A percentile compares a stretch with the other conserved stretches of the same genome.
Conservation (phyloP, 225 moss, liverwort and hornwort genomes). For the Climacium dendroides region DNA sequence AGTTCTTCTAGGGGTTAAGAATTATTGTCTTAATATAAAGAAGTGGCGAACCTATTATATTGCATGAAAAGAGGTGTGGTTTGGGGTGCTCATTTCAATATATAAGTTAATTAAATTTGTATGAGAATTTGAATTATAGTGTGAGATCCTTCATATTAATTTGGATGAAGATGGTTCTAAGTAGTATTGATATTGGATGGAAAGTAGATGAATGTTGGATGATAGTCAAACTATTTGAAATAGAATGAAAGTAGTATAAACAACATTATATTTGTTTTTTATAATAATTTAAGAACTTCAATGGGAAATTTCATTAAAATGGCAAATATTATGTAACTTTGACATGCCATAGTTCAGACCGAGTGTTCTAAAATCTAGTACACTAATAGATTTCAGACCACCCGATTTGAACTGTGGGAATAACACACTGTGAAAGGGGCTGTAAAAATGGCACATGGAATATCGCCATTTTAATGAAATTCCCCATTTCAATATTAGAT, state of each 20-base stretch:
- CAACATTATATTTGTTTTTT: not conserved
- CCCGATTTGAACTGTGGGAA: no score
- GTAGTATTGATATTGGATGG: not conserved
- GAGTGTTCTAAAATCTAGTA: no score
- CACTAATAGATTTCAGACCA: no score
- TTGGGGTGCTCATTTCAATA: not conserved
- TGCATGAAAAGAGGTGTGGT: not conserved
- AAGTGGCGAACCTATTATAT: no score
- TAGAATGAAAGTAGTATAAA: not conserved
- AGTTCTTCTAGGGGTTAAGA: fast-evolving
- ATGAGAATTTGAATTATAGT: not conserved
- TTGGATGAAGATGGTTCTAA: not conserved
- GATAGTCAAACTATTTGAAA: not conserved
- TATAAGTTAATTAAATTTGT: not conserved
- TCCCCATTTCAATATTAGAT: not conserved
- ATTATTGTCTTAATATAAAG: not conserved
- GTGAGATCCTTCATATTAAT: not conserved
- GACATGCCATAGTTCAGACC: no score
- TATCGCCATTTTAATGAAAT: no score
- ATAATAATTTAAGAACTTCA: not conserved
- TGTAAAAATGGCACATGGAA: no score
- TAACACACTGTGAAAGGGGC: no score
- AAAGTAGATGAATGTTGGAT: no score
- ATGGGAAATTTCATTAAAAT: no score
- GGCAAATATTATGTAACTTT: no score